These are phyloP conservation scores for Exophiala viscosa DNA, from an alignment of 2,329 filamentous ascomycete genomes.

Conservation along the genomic window DNA sequence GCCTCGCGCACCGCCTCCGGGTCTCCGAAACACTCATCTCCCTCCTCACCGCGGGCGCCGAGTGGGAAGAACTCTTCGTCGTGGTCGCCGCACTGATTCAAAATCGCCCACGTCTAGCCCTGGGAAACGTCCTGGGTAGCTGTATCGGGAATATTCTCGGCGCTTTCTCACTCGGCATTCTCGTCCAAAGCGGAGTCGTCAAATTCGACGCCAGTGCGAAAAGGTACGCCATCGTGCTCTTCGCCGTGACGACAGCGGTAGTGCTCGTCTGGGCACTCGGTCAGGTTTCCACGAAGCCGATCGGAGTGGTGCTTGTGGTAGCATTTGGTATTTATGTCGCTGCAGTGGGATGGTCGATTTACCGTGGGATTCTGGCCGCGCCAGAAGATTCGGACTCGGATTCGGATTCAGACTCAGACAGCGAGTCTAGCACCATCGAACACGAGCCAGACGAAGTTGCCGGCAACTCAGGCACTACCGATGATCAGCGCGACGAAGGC, in stretches of 20 bases:
- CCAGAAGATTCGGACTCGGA: constrained; percentile 45
- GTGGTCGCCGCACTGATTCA: constrained; percentile 48
- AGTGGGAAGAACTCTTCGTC: constrained; percentile 55
- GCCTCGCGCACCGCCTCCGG: constrained; percentile 43
- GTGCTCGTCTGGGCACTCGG: constrained; percentile 18
- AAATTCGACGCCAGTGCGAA: constrained; percentile 49
- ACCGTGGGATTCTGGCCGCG: constrained; percentile 39
- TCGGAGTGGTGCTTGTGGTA: constrained; percentile 40
- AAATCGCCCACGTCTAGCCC: constrained; percentile 45
- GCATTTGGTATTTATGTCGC: constrained; percentile 45
- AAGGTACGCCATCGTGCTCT: constrained; percentile 44
- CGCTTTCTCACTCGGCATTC: constrained; percentile 52
- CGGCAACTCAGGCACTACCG: not conserved
- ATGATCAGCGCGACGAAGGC: not conserved
- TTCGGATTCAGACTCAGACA: constrained; percentile 30
- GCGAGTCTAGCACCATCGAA: constrained; percentile 27
- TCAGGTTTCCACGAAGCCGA: constrained; percentile 23
- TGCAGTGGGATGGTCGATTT: constrained; percentile 46
- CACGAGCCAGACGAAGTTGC: not conserved
- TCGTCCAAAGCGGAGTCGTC: constrained; percentile 35
- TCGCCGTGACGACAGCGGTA: constrained; percentile 43
- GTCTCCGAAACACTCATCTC: constrained; percentile 49
- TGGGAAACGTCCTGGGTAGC: constrained; percentile 56
- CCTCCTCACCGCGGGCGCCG: constrained; percentile 52
- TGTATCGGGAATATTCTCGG: constrained; percentile 55